Conservation (phyloP, 2,329 filamentous ascomycete species). For the Colletotrichum liaoningense region DNA sequence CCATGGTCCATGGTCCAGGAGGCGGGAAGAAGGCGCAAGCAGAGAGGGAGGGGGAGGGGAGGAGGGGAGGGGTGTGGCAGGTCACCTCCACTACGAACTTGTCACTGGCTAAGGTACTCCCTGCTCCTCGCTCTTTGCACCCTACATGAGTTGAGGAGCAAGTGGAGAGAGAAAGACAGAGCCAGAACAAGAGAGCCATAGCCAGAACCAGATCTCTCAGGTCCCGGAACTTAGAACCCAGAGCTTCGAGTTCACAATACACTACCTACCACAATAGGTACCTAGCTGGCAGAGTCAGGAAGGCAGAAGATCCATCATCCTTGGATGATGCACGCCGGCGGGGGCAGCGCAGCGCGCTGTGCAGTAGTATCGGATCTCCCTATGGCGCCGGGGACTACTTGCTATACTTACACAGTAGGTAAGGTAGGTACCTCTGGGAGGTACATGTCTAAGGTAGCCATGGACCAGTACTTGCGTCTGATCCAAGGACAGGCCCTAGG, state of each 20-base stretch:
- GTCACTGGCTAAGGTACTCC: not conserved
- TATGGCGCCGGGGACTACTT: constrained; percentile 8
- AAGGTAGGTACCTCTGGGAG: not conserved
- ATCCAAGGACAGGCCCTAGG: not conserved
- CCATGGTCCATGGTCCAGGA: constrained; percentile 12
- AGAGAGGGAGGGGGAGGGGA: not conserved
- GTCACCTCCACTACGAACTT: not conserved
- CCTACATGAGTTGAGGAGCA: not conserved
- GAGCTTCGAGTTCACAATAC: not conserved
- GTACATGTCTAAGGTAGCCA: not conserved
- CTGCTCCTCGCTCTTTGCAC: not conserved
- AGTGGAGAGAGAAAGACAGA: not conserved
- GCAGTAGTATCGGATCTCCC: constrained; percentile 32
- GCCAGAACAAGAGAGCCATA: not conserved
- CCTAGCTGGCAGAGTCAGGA: not conserved
- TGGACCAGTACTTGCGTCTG: not conserved
- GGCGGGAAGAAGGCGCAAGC: constrained; percentile 12
- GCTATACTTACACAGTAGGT: not conserved
- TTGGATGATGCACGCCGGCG: constrained; percentile 23
- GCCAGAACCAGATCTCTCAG: not conserved
- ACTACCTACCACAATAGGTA: not conserved
- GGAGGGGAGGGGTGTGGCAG: constrained; percentile 1
- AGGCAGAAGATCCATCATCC: constrained; percentile 17
- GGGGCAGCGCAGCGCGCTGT: constrained; percentile 17
- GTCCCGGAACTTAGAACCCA: not conserved